These are phyloP conservation scores for Phytopythium boreale DNA, from an alignment of 352 stramenopile species.

Conservation along the genomic window DNA sequence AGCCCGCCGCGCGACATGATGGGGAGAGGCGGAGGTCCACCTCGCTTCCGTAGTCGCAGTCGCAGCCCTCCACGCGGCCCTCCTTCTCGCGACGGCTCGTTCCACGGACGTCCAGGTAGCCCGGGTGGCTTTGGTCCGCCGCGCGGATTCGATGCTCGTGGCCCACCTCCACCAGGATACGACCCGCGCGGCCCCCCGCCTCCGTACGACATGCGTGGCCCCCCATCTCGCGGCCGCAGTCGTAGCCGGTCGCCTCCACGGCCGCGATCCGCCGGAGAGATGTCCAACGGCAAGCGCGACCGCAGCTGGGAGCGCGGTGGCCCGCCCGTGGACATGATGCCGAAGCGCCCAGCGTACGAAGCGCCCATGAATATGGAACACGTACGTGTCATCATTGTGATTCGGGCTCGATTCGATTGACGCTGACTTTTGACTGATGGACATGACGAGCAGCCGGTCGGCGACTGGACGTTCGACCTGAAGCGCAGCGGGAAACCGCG, in stretches of 20 bases:
- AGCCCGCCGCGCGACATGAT: slow-evolving; percentile 5
- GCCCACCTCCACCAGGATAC: slow-evolving; percentile 24
- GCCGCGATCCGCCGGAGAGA: slow-evolving; percentile 22
- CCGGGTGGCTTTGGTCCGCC: slow-evolving; percentile 14
- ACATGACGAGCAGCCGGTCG: slow-evolving; percentile 9
- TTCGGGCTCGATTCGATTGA: neutral
- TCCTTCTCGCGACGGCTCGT: neutral
- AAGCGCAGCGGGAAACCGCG: slow-evolving; percentile 43
- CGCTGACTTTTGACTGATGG: neutral
- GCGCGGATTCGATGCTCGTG: slow-evolving; percentile 18
- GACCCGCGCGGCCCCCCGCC: slow-evolving; percentile 15
- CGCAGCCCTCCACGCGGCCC: slow-evolving; percentile 1
- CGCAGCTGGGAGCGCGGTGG: slow-evolving; percentile 36
- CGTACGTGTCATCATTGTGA: neutral
- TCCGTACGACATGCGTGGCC: slow-evolving; percentile 16
- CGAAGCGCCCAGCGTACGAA: neutral
- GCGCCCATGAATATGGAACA: neutral
- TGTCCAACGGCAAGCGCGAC: slow-evolving; percentile 29
- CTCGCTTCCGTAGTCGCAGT: slow-evolving; percentile 11
- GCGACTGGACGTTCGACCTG: slow-evolving; percentile 46
- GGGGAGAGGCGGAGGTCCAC: neutral
- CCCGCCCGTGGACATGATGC: slow-evolving; percentile 20
- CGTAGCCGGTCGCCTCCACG: slow-evolving; percentile 31
- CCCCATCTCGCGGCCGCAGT: slow-evolving; percentile 24
- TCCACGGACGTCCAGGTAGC: slow-evolving; percentile 9